Evolutionary conservation across 768 basidiomycete species (phyloP).

Genomic region (Lactarius hengduanensis): DNA sequence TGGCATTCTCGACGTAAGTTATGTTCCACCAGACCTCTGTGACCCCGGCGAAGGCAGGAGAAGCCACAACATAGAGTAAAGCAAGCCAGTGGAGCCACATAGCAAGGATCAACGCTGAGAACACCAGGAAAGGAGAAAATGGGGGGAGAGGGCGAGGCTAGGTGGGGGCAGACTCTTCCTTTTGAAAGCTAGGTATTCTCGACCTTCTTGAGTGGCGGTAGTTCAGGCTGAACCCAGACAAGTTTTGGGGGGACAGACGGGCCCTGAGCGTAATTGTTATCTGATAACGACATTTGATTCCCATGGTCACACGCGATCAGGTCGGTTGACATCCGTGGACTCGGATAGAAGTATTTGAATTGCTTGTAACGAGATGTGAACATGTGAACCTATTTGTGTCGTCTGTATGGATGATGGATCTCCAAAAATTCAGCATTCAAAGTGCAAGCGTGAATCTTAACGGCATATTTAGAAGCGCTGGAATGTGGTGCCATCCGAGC

Average conservation of each 20-base stretch:
- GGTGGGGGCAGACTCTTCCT: conserved; percentile 9
- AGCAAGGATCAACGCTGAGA: neutral
- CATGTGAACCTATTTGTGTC: no score
- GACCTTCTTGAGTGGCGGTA: neutral
- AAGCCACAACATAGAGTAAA: conserved; percentile 36
- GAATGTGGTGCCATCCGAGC: neutral
- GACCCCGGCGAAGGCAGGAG: conserved; percentile 57
- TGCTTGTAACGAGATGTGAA: neutral
- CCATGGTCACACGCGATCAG: neutral
- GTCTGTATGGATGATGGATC: neutral
- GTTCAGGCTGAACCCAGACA: neutral
- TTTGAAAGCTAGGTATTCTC: neutral
- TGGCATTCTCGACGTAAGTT: conserved; percentile 74
- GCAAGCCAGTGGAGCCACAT: conserved; percentile 27
- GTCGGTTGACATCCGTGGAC: neutral
- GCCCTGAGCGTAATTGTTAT: conserved; percentile 13
- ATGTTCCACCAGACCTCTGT: conserved; percentile 89
- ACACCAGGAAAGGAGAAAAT: conserved; percentile 10
- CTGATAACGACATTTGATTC: conserved; percentile 5
- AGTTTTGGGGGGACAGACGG: neutral
- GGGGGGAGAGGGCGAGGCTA: conserved; percentile 9
- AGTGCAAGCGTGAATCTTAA: neutral
- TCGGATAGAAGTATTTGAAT: neutral
- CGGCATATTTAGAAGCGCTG: neutral
- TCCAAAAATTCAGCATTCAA: neutral